Conservation (phyloP, 805 yeast species). For the Metschnikowia colocasiae region DNA sequence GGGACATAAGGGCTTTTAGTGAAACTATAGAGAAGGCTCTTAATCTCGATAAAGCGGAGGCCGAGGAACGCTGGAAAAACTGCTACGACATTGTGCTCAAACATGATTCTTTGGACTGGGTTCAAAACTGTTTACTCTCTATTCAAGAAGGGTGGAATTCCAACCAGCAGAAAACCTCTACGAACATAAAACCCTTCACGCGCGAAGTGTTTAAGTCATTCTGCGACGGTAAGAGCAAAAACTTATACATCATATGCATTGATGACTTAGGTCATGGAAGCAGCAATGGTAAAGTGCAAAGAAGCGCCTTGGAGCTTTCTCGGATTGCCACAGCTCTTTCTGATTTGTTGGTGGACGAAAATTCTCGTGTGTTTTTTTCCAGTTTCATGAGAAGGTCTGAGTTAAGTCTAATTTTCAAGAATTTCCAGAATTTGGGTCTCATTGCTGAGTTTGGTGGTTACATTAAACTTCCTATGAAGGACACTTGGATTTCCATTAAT, state of each 20-base stretch:
- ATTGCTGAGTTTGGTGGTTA: slow-evolving; percentile 91
- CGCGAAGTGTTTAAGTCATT: slow-evolving; percentile 31
- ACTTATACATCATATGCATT: slow-evolving; percentile 50
- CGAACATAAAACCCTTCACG: slow-evolving; percentile 30
- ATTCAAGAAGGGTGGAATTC: slow-evolving; percentile 45
- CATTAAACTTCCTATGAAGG: slow-evolving; percentile 50
- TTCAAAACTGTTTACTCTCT: slow-evolving; percentile 48
- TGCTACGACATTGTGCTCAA: slow-evolving; percentile 56
- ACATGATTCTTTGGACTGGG: slow-evolving; percentile 78
- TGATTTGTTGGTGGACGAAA: slow-evolving; percentile 55
- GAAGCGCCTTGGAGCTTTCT: slow-evolving; percentile 25
- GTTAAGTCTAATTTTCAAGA: slow-evolving; percentile 63
- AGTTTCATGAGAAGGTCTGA: slow-evolving; percentile 62
- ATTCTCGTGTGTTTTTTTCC: slow-evolving; percentile 67
- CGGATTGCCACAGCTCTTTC: slow-evolving; percentile 53
- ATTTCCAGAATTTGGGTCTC: slow-evolving; percentile 69
- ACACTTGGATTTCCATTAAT: slow-evolving; percentile 61
- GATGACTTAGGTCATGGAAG: slow-evolving; percentile 40
- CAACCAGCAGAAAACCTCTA: slow-evolving; percentile 26
- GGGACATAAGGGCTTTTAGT: slow-evolving; percentile 72
- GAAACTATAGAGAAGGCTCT: slow-evolving; percentile 62
- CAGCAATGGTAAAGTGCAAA: slow-evolving; percentile 9
- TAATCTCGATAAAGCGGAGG: slow-evolving; percentile 59
- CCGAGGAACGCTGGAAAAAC: slow-evolving; percentile 55
- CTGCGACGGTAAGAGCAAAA: slow-evolving; percentile 29